phyloP scores from a whole-genome alignment of 495 filamentous ascomycete species.

The Rostrohypoxylon terebratum region DNA sequence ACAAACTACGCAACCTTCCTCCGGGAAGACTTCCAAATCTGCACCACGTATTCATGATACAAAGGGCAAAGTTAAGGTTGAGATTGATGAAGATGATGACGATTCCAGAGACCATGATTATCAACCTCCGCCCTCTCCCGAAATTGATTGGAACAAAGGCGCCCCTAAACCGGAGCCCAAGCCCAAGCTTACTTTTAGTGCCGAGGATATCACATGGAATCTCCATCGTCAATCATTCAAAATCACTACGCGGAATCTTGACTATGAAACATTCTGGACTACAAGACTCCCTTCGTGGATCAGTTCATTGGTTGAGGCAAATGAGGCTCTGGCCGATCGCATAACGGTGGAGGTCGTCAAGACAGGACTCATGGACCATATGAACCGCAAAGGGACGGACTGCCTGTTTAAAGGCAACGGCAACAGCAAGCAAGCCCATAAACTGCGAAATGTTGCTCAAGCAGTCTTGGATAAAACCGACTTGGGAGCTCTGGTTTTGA shows the following conservation, averaged over 20 bases:
- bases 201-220: constrained; percentile 34
- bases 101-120: background rate
- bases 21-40: constrained; percentile 10
- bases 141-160: background rate
- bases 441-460: constrained; percentile 15
- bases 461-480: constrained; percentile 14
- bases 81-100: background rate
- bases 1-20: constrained; percentile 27
- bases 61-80: background rate
- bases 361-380: constrained; percentile 27
- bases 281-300: constrained; percentile 16
- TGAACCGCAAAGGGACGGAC: constrained; percentile 13
- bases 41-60: background rate
- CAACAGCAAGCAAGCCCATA: constrained; percentile 7
- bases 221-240: constrained; percentile 23
- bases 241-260: background rate
- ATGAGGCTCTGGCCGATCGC: constrained; percentile 11
- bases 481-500: constrained; percentile 28
- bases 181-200: constrained; percentile 26
- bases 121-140: background rate
- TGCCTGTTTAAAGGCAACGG: constrained; percentile 31
- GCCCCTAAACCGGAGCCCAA: background rate
- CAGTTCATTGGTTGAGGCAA: constrained; percentile 27
- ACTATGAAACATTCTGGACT: background rate
- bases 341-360: constrained; percentile 35